Percentiles rank a stretch among this genome's conserved stretches.
These are phyloP conservation scores for Neurospora sp. DNA, from an alignment of 2,329 filamentous ascomycete genomes.

Conservation along the genomic window DNA sequence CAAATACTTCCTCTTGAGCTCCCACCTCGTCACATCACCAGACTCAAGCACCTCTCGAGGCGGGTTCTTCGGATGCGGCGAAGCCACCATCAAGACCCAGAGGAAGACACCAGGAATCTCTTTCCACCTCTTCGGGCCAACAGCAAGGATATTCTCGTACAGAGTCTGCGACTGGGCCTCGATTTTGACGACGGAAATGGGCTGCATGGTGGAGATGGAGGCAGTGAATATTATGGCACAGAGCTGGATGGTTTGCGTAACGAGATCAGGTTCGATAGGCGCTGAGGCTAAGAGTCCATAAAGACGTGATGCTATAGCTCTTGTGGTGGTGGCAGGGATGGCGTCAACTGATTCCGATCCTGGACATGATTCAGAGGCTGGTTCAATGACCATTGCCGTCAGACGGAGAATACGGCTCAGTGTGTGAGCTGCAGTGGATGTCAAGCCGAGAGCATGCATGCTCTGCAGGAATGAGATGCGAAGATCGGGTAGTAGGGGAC, in stretches of 20 bases:
- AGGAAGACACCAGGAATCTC: constrained; percentile 22
- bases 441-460: neutral
- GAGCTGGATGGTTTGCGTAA: constrained; percentile 18
- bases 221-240: constrained; percentile 20
- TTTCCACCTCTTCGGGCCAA: constrained; percentile 22
- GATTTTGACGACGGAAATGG: constrained; percentile 19
- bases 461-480: neutral
- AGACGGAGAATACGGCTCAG: neutral
- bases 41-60: neutral
- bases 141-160: constrained; percentile 17
- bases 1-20: constrained; percentile 20
- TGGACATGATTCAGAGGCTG: neutral
- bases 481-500: neutral
- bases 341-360: neutral
- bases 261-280: neutral
- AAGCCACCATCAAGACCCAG: constrained; percentile 21
- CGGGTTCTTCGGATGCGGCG: constrained; percentile 15
- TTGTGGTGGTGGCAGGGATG: neutral
- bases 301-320: neutral
- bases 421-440: neutral
- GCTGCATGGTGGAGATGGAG: constrained; percentile 17
- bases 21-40: neutral
- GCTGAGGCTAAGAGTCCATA: neutral
- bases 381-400: neutral
- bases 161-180: constrained; percentile 12